A percentile compares a stretch with the other conserved stretches of the same genome.
phyloP scores from a whole-genome alignment of 2,329 filamentous ascomycete genomes.

The Colletotrichum gigasporum region DNA sequence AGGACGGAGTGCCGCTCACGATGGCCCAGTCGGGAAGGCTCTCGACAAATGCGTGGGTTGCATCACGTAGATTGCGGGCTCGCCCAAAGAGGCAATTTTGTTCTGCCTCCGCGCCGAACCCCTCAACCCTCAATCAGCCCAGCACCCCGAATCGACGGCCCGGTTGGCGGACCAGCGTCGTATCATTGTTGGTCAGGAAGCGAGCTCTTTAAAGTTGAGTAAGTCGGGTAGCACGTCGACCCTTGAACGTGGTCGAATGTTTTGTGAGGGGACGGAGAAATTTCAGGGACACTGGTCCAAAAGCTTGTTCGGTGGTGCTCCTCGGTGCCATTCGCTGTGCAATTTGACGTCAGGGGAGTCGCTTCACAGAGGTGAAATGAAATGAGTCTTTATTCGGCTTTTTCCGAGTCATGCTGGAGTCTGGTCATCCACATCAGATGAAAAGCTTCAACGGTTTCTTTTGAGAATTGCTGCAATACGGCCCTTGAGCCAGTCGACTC shows the following conservation, averaged over 20 bases:
- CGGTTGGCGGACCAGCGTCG: background rate
- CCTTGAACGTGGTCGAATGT: background rate
- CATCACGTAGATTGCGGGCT: background rate
- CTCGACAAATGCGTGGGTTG: background rate
- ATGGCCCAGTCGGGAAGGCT: background rate
- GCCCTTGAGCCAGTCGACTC: too few relatives aligned
- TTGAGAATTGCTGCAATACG: too few relatives aligned
- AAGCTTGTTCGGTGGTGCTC: too few relatives aligned
- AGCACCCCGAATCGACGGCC: background rate
- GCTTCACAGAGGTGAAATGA: background rate
- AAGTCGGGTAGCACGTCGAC: background rate
- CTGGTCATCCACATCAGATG: background rate
- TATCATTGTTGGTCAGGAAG: background rate
- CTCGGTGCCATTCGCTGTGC: background rate
- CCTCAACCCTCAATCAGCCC: background rate
- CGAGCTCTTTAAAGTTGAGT: background rate
- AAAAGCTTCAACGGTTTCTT: background rate
- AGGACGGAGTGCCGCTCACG: background rate
- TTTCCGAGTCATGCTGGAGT: background rate
- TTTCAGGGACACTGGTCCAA: background rate
- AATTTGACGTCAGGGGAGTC: too few relatives aligned
- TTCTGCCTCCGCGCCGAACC: background rate
- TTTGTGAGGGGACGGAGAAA: background rate
- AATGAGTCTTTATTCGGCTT: background rate
- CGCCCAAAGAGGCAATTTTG: slow-evolving; percentile 13